Conservation (phyloP, 129 eudicot genomes). For the Flaveria robusta region DNA sequence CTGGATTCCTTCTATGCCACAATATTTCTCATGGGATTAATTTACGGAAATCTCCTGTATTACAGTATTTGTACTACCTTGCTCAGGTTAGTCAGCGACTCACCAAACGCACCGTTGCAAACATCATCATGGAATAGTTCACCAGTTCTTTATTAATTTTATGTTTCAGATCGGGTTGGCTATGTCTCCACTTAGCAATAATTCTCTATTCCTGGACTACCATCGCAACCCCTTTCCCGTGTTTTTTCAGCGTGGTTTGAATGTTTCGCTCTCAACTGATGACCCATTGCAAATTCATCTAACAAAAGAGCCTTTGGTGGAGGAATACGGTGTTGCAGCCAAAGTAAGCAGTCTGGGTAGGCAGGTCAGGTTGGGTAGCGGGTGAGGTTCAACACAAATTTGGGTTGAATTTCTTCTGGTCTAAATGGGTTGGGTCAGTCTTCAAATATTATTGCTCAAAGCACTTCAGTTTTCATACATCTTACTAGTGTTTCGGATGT, state of each 20-base stretch:
- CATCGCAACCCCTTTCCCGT: slow-evolving; percentile 94
- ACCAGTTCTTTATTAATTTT: neutral
- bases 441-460: neutral
- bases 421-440: neutral
- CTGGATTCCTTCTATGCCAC: slow-evolving; percentile 91
- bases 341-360: slow-evolving; percentile 45
- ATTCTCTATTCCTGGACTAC: slow-evolving; percentile 90
- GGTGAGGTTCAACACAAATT: neutral
- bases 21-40: slow-evolving; percentile 96
- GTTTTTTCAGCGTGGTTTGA: slow-evolving; percentile 96
- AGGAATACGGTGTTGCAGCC: slow-evolving; percentile 98
- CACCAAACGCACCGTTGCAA: neutral
- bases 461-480: neutral
- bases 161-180: slow-evolving; percentile 77
- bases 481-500: neutral
- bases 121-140: too few species aligned
- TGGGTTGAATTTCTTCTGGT: neutral
- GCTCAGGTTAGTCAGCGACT: slow-evolving; percentile 68
- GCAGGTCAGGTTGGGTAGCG: neutral
- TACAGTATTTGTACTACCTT: slow-evolving; percentile 93
- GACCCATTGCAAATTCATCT: slow-evolving; percentile 96
- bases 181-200: slow-evolving; percentile 97
- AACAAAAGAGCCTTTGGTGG: slow-evolving; percentile 93
- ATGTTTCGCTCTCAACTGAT: slow-evolving; percentile 89
- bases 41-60: slow-evolving; percentile 86